Evolutionary conservation across 2,329 filamentous ascomycete species (phyloP).

Genomic region (Colletotrichum salicis): DNA sequence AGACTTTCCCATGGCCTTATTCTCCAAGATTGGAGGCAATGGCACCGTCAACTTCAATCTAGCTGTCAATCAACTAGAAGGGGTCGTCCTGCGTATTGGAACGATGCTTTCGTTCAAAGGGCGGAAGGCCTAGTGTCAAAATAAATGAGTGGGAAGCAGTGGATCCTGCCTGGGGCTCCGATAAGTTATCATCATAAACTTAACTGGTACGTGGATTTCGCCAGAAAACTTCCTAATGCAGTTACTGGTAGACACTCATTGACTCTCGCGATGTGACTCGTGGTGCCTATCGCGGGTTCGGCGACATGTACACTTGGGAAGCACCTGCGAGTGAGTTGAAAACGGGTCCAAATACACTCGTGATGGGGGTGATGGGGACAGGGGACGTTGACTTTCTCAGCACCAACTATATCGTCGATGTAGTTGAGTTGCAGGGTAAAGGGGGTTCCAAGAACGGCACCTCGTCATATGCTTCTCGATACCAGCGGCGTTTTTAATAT

Average conservation of each 20-base stretch:
- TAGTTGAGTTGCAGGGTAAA: constrained; percentile 29
- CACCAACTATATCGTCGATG: constrained; percentile 51
- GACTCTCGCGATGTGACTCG: constrained; percentile 67
- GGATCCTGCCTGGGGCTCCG: constrained; percentile 45
- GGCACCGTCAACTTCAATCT: constrained; percentile 63
- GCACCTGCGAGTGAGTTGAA: constrained; percentile 62
- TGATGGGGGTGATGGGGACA: constrained; percentile 62
- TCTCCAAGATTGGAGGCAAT: constrained; percentile 58
- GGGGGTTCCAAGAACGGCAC: neutral
- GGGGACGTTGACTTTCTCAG: constrained; percentile 58
- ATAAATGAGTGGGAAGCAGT: constrained; percentile 45
- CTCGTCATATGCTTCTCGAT: neutral
- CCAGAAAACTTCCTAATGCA: constrained; percentile 5
- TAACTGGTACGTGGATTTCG: neutral
- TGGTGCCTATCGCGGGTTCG: constrained; percentile 66
- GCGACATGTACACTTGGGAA: constrained; percentile 65
- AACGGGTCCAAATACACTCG: constrained; percentile 64
- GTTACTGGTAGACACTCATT: constrained; percentile 50
- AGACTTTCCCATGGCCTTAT: constrained; percentile 68
- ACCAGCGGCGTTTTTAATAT: neutral
- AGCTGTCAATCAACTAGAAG: constrained; percentile 51
- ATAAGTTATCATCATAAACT: constrained; percentile 47
- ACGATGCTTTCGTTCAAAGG: constrained; percentile 68
- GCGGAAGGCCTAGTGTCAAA: constrained; percentile 60
- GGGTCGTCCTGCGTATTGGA: constrained; percentile 63